These are phyloP conservation scores for Pogostemon cablin DNA, from an alignment of 257 asterid genomes.

Conservation along the genomic window DNA sequence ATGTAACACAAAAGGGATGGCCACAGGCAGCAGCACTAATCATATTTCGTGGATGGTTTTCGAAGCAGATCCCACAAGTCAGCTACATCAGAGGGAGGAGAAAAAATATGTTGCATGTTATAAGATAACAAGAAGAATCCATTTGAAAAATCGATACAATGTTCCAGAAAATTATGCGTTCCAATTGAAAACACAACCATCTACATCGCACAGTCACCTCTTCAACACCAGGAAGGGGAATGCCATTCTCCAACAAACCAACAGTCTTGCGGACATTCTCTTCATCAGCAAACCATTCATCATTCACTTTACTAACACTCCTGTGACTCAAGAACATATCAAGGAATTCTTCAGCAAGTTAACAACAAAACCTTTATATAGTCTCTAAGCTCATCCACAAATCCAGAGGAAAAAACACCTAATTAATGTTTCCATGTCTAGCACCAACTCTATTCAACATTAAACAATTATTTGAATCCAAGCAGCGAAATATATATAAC, in stretches of 20 bases:
- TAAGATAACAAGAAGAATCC: conserved; percentile 19
- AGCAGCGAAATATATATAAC: conserved; percentile 13
- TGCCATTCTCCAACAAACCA: conserved; percentile 75
- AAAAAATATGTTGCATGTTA: conserved; percentile 27
- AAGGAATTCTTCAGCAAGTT: conserved; percentile 31
- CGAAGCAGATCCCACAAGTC: conserved; percentile 98
- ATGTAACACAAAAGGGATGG: conserved; percentile 79
- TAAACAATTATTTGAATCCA: conserved; percentile 21
- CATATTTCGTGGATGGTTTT: conserved; percentile 53
- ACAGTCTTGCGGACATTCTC: conserved; percentile 80
- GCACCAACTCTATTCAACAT: conserved; percentile 19
- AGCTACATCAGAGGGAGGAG: conserved; percentile 52
- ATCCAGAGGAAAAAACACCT: conserved; percentile 25
- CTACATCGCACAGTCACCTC: conserved; percentile 57
- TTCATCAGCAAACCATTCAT: conserved; percentile 97
- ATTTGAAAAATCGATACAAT: conserved; percentile 4
- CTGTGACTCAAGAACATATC: conserved; percentile 57
- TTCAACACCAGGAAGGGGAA: conserved; percentile 59
- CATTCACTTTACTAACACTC: conserved; percentile 95
- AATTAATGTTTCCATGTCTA: conserved; percentile 8
- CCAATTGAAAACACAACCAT: conserved; percentile 26
- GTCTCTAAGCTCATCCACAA: conserved; percentile 23
- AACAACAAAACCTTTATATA: conserved; percentile 17
- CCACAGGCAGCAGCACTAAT: conserved; percentile 83
- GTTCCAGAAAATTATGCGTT: conserved; percentile 18